These are phyloP conservation scores for Komagataella pastoris DNA, from an alignment of 805 yeast species.

Conservation along the genomic window DNA sequence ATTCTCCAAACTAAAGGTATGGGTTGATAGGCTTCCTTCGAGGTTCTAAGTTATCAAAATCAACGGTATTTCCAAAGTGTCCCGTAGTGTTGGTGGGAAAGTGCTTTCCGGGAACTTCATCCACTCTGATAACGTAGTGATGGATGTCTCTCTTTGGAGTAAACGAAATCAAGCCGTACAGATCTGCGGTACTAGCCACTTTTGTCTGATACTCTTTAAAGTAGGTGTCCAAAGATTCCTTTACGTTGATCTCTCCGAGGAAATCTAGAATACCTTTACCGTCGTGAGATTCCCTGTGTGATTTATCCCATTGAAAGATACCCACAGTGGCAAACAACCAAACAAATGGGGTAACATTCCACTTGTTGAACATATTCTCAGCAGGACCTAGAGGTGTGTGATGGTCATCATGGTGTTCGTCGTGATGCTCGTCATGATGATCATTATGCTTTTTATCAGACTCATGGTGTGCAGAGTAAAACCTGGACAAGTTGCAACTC, in stretches of 20 bases:
- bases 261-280: constrained; percentile 2
- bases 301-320: constrained; percentile 33
- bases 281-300: constrained; percentile 28
- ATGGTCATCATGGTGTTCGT: constrained; percentile 4
- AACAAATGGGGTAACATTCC: constrained; percentile 3
- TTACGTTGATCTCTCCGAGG: neutral
- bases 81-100: constrained; percentile 14
- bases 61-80: constrained; percentile 12
- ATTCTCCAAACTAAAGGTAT: constrained; percentile 1
- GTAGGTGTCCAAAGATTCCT: neutral
- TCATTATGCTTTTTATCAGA: neutral
- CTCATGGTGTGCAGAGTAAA: constrained; percentile 1
- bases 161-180: neutral
- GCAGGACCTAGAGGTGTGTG: constrained; percentile 5
- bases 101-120: constrained; percentile 17
- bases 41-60: constrained; percentile 14
- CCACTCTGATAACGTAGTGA: constrained; percentile 8
- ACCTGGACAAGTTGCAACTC: neutral
- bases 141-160: constrained; percentile 5
- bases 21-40: constrained; percentile 17
- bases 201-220: constrained; percentile 1
- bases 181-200: neutral
- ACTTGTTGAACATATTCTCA: constrained; percentile 2
- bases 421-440: constrained; percentile 3
- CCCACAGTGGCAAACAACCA: constrained; percentile 18